Evolutionary conservation across 169 alveolate species (phyloP), one percentile per base, ranked within the genome.

Genomic region (Blepharisma undulans): DNA sequence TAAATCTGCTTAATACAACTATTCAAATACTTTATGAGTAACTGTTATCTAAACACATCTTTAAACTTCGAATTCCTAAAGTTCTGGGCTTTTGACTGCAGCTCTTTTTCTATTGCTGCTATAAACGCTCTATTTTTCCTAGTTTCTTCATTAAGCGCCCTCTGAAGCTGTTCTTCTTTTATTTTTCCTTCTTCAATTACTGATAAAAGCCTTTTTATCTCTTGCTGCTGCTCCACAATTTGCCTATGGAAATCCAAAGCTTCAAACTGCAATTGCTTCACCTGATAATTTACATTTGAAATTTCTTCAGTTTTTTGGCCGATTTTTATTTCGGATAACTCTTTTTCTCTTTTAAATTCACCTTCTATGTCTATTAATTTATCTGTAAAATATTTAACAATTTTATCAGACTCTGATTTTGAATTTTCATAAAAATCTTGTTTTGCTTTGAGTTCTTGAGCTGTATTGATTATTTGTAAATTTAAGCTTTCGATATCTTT

Each of bases 1-100:
- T 93, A 92, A 84, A 94, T 95, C 85, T 95, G 97, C 36, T 95
- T 90, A 94, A 60, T 48, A 74, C 30, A 25, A 25, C 30, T 27
- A 25, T 27, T 27, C 30, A 18, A 27, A 27, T 74, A 27, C 80
- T 10, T 74, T 74, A 1, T 27, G 80, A 29, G 80, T 27, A 25
- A 25, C 33, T 27, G 30, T 27, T 74, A 27, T 74, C 30, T 27
- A 29, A 74, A 74, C 80, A 27, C 33, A 27, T 25, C 33, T 25
- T 27, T 25, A 29, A 27, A 25, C 33, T 25, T 74, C 8, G 33
- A 6, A 29, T 74, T 74, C 16, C 33, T 1, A 18, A 25, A 27
- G 30, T 36, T 21, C 66, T 89, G 59, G 2, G 82, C 72, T 60
- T 80, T 48, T 27, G 66, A 27, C 71, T 76, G 21, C 78, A 32